Evolutionary conservation across 371 early-diverging fungal species (phyloP).

Genomic region (Saksenaea vasiformis): DNA sequence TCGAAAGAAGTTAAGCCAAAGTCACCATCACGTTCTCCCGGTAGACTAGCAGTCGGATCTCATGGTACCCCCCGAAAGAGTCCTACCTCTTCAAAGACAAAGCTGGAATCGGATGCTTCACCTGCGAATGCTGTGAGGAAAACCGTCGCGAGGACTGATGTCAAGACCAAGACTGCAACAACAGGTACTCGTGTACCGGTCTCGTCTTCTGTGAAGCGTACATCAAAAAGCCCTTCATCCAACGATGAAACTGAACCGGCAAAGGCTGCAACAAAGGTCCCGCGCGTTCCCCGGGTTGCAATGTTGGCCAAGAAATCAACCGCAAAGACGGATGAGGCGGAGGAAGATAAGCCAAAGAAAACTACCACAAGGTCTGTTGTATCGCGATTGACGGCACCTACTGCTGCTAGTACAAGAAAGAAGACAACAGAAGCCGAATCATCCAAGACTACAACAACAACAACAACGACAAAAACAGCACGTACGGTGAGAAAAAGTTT

Average conservation of each 20-base stretch:
- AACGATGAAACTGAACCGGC: neutral
- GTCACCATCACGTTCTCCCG: slow-evolving; percentile 19
- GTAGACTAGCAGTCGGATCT: neutral
- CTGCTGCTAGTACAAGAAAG: slow-evolving; percentile 18
- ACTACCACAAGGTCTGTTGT: slow-evolving; percentile 17
- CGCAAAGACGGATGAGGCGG: slow-evolving; percentile 7
- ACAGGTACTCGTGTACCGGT: slow-evolving; percentile 5
- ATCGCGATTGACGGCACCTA: slow-evolving; percentile 26
- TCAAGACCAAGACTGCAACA: neutral
- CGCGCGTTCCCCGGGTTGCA: slow-evolving; percentile 29
- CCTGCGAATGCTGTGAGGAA: slow-evolving; percentile 9
- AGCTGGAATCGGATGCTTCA: neutral
- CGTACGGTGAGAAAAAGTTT: neutral
- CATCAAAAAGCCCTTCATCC: neutral
- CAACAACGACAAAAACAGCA: neutral
- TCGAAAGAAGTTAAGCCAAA: slow-evolving; percentile 9
- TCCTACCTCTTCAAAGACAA: slow-evolving; percentile 9
- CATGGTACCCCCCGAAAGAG: neutral
- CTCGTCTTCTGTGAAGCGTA: slow-evolving; percentile 7
- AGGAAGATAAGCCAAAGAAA: slow-evolving; percentile 15
- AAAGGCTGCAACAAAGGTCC: slow-evolving; percentile 1
- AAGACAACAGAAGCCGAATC: slow-evolving; percentile 3
- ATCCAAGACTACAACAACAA: slow-evolving; percentile 1
- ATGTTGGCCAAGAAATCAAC: slow-evolving; percentile 12
- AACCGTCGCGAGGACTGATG: slow-evolving; percentile 4